Evolutionary conservation across 2,329 filamentous ascomycete species (phyloP).

Genomic region (Pseudocercospora ulei): DNA sequence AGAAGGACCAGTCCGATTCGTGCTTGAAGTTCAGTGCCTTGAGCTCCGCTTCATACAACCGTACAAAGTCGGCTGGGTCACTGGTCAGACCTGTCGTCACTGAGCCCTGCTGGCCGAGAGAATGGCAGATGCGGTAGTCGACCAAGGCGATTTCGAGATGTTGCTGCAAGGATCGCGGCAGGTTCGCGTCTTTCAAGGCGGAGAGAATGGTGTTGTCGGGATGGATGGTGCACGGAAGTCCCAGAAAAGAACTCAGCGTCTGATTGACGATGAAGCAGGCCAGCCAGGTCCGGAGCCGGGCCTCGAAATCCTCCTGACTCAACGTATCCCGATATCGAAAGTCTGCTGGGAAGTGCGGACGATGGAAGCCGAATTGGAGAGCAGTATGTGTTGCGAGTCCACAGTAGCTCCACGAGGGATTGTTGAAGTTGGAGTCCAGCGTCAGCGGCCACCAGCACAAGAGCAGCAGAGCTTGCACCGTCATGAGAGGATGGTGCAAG

Average conservation of each 20-base stretch:
- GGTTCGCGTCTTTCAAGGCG: slow-evolving; percentile 3
- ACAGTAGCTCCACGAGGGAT: slow-evolving; percentile 11
- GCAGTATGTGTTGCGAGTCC: slow-evolving; percentile 10
- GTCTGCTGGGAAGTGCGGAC: slow-evolving; percentile 8
- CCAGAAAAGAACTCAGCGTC: slow-evolving; percentile 6
- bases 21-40: slow-evolving; percentile 7
- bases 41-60: slow-evolving; percentile 4
- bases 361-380: slow-evolving; percentile 10
- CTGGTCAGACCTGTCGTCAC: slow-evolving; percentile 2
- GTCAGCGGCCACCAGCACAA: slow-evolving; percentile 11
- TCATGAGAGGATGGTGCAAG: slow-evolving; percentile 3
- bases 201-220: slow-evolving; percentile 10
- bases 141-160: slow-evolving; percentile 9
- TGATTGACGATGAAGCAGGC: slow-evolving; percentile 12
- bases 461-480: slow-evolving; percentile 8
- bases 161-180: slow-evolving; percentile 7
- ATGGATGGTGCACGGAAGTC: slow-evolving; percentile 8
- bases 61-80: slow-evolving; percentile 5
- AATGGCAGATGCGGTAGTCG: slow-evolving; percentile 9
- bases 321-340: slow-evolving; percentile 5
- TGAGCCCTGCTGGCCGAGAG: slow-evolving; percentile 6
- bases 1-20: slow-evolving; percentile 6
- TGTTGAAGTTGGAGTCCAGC: slow-evolving; percentile 5
- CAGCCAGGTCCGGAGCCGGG: slow-evolving; percentile 7
- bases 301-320: slow-evolving; percentile 1